Evolutionary conservation across 2,329 filamentous ascomycete genomes (phyloP).

Genomic region (Immersiporthe knoxdaviesiana): DNA sequence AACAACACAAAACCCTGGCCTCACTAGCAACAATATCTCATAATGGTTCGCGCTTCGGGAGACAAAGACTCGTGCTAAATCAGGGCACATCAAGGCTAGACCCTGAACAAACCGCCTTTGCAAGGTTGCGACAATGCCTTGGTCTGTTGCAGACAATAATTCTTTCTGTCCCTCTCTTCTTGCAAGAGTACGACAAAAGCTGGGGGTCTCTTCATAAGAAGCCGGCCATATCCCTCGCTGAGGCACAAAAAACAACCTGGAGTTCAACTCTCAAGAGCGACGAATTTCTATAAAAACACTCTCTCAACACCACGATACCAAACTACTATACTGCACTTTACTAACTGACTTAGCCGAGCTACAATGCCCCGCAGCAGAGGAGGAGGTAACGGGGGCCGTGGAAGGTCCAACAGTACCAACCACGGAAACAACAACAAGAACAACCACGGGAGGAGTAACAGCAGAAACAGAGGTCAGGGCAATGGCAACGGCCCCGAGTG

Average conservation of each 20-base stretch:
- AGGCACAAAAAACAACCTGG: background rate
- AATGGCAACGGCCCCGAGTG: background rate
- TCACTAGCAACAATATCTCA: background rate
- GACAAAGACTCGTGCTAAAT: conserved; percentile 7
- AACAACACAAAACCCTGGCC: background rate
- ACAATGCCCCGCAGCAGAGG: background rate
- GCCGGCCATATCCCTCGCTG: background rate
- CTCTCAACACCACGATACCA: background rate
- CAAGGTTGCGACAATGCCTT: background rate
- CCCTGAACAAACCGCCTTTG: background rate
- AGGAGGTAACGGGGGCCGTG: background rate
- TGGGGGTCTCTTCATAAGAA: background rate
- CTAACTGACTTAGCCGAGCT: background rate
- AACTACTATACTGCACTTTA: background rate
- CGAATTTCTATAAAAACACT: background rate
- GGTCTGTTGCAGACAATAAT: background rate
- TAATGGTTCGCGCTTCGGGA: background rate
- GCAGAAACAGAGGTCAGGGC: background rate
- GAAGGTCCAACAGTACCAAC: background rate
- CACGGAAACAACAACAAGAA: background rate
- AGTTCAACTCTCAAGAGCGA: background rate
- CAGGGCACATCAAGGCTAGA: background rate
- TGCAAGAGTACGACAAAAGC: background rate
- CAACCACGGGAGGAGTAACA: background rate
- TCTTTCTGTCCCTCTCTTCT: background rate